Base-by-base conservation (phyloP, 768 basidiomycete genomes). In the Lentinula boryana region DNA sequence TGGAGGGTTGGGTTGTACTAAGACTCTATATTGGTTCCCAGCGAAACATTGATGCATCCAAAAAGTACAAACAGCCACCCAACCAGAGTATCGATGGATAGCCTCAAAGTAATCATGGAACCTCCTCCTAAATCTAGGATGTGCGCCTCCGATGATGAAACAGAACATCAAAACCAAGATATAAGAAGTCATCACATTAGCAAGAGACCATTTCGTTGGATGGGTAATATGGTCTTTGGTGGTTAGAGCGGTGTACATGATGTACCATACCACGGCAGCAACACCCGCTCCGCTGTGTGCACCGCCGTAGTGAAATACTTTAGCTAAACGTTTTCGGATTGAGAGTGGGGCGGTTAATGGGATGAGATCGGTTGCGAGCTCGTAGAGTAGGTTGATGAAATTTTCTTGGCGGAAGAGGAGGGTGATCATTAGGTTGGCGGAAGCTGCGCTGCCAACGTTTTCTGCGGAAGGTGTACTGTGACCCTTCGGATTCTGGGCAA, bases 61-160 rank as follows among this genome's bases (percentile, higher is more conserved):
- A 55, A 84, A 80, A 10, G 79, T 71, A 41, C 75, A 71, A 1
- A 80, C 73, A 0, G 80, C 79, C n/a, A 73, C 69, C 82, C 82
- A 83, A 9, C 83, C 84, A 12, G 80, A 70, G 67, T 81, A 82
- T 27, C 83, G 79, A 67, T 84, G 84, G 9, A 73, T 71, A 18
- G 76, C 75, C 67, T 85, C 83, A 67, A 85, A 85, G 51, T 74
- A 71, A 66, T 85, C 76, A 70, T 85, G 84, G 64, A 76, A 76
- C 18, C 71, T 70, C 31, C 72, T 64, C 5, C 83, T 75, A 66
- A 81, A 74, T 5, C 67, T 72, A 6, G 84, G 84, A 61, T 79
- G 78, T 2, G 84, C 83, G 40, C 78, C 75, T 18, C 71, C 67
- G 35, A 84, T 72, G 60, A 85, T 84, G 50, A 73, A 70, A 57